phyloP scores from a whole-genome alignment of 2,329 filamentous ascomycete genomes.

The Phoma herbarum region DNA sequence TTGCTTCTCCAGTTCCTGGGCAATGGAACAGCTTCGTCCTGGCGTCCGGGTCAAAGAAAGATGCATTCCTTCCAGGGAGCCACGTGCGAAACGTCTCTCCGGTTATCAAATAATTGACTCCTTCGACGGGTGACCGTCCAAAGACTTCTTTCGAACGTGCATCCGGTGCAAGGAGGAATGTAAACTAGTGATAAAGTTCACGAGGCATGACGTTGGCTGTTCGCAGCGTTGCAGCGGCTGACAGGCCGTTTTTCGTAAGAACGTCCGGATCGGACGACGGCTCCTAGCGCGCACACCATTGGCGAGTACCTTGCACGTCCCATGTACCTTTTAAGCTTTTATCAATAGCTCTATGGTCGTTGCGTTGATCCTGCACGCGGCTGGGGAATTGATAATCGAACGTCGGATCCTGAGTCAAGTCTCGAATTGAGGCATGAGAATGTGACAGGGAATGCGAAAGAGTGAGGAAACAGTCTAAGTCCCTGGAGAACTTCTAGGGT shows the following conservation, averaged over 20 bases:
- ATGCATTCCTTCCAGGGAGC: slow-evolving; percentile 7
- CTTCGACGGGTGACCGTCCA: slow-evolving; percentile 11
- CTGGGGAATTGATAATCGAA: background rate
- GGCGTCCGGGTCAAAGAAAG: slow-evolving; percentile 15
- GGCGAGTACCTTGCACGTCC: background rate
- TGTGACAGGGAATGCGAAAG: background rate
- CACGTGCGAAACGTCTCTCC: slow-evolving; percentile 12
- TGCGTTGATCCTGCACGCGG: background rate
- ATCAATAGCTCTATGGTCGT: background rate
- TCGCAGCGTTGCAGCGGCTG: slow-evolving; percentile 12
- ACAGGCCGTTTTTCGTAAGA: slow-evolving; percentile 22
- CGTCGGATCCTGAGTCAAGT: too few relatives aligned
- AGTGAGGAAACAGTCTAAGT: background rate
- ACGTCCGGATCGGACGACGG: slow-evolving; percentile 20
- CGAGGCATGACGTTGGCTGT: slow-evolving; percentile 17
- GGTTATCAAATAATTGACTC: background rate
- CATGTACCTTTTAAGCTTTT: background rate
- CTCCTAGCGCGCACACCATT: background rate
- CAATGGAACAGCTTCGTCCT: background rate
- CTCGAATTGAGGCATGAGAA: too few relatives aligned
- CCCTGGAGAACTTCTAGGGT: background rate
- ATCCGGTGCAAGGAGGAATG: slow-evolving; percentile 15
- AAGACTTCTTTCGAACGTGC: slow-evolving; percentile 4
- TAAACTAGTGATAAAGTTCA: slow-evolving; percentile 12
- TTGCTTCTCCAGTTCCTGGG: slow-evolving; percentile 1